Percentiles rank a stretch among this genome's conserved stretches.
Evolutionary conservation across 179 eudicot genomes (phyloP).

Genomic region (Gypsophila paniculata): DNA sequence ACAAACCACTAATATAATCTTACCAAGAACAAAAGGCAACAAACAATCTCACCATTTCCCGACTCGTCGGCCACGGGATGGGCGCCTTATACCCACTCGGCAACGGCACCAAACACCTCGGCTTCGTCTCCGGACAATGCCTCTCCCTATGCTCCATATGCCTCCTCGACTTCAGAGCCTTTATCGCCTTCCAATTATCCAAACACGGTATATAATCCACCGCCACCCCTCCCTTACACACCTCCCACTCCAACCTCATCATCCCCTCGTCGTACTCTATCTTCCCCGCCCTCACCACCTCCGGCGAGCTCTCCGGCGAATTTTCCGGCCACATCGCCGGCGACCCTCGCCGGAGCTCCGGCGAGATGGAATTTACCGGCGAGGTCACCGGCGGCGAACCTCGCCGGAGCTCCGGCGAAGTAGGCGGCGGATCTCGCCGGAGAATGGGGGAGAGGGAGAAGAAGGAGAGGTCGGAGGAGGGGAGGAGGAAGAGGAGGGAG

Average conservation of each 20-base stretch:
- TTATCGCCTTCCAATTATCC: constrained; percentile 68
- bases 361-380: not conserved
- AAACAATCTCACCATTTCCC: constrained; percentile 93
- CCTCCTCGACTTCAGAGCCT: constrained; percentile 51
- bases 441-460: constrained; percentile 22
- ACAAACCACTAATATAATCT: constrained; percentile 26
- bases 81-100: constrained; percentile 68
- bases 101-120: constrained; percentile 58
- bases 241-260: constrained; percentile 46
- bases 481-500: constrained; percentile 43
- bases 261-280: constrained; percentile 24
- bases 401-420: too few relatives aligned
- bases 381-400: not conserved
- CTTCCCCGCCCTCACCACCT: not conserved
- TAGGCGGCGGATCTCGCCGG: not conserved
- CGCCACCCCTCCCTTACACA: constrained; percentile 39
- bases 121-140: constrained; percentile 58
- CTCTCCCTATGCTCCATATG: constrained; percentile 91
- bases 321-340: not conserved
- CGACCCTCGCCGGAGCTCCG: too few relatives aligned
- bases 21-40: constrained; percentile 42
- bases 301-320: not conserved
- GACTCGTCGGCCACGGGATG: constrained; percentile 84
- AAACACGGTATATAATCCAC: constrained; percentile 91
- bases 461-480: constrained; percentile 27